These are phyloP conservation scores for Gelatoporia subvermispora DNA, from an alignment of 768 basidiomycete genomes.

Conservation along the genomic window DNA sequence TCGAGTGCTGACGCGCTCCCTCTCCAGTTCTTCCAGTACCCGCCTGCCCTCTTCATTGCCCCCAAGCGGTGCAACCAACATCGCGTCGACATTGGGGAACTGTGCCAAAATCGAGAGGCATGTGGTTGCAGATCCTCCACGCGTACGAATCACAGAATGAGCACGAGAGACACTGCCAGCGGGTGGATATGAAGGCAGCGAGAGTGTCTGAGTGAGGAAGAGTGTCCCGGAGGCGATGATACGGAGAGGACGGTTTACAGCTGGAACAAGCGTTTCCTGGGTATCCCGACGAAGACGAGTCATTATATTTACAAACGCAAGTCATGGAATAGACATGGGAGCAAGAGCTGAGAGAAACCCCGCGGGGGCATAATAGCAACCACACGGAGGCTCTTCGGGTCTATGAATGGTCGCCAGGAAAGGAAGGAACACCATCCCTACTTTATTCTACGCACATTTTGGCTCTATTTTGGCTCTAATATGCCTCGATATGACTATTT, in stretches of 20 bases:
- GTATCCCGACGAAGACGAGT: constrained; percentile 25
- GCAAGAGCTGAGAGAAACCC: too few relatives aligned
- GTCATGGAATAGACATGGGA: too few relatives aligned
- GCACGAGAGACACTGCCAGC: constrained; percentile 61
- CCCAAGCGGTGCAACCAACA: constrained; percentile 69
- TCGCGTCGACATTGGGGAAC: constrained; percentile 59
- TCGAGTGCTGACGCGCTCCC: constrained; percentile 61
- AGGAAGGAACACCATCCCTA: too few relatives aligned
- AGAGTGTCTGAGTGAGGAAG: constrained; percentile 71
- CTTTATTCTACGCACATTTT: too few relatives aligned
- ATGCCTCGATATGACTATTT: too few relatives aligned
- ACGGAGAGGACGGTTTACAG: constrained; percentile 42
- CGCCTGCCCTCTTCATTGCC: constrained; percentile 65
- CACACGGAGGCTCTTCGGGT: too few relatives aligned
- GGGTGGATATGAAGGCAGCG: constrained; percentile 53
- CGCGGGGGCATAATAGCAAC: too few relatives aligned
- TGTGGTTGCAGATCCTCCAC: constrained; percentile 72
- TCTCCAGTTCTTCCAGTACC: constrained; percentile 60
- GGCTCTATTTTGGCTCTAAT: too few relatives aligned
- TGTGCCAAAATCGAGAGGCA: constrained; percentile 70
- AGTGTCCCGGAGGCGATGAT: constrained; percentile 78
- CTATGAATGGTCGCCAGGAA: too few relatives aligned
- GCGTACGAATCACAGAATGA: constrained; percentile 58
- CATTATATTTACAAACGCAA: constrained; percentile 10
- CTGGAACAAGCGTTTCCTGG: constrained; percentile 13